phyloP scores from a whole-genome alignment of 148 eudicot genomes.

The Diospyros lotus region DNA sequence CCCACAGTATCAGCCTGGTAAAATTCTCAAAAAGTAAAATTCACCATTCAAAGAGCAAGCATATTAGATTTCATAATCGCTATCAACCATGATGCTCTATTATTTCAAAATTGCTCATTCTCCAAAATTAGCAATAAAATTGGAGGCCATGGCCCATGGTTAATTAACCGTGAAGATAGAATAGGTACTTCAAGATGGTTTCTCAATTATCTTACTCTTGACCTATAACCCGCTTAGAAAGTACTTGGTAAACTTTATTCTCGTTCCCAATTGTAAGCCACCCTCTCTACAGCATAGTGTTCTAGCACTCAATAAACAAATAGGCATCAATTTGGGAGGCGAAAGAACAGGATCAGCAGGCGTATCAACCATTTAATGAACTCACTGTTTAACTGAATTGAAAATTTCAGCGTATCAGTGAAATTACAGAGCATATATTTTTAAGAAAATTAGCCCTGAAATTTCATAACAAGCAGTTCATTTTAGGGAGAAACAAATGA shows the following conservation, averaged over 20 bases:
- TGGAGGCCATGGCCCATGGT: not conserved
- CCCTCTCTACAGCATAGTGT: not conserved
- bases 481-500: not conserved
- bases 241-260: not conserved
- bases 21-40: slow-evolving; percentile 16
- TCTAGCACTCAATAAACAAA: not conserved
- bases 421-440: not conserved
- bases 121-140: slow-evolving; percentile 3
- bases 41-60: not conserved
- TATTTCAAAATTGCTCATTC: not conserved
- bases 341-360: not conserved
- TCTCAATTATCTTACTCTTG: too few species aligned
- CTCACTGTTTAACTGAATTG: not conserved
- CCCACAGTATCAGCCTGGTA: slow-evolving; percentile 51
- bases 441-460: not conserved
- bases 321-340: not conserved
- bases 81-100: not conserved
- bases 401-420: not conserved
- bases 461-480: not conserved
- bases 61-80: slow-evolving; percentile 3
- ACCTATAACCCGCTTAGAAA: too few species aligned
- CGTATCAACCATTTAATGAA: not conserved
- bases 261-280: not conserved
- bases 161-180: not conserved
- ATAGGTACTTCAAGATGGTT: not conserved